These are phyloP conservation scores for Tuber melanosporum DNA, from an alignment of 495 filamentous ascomycete species.

Conservation along the genomic window DNA sequence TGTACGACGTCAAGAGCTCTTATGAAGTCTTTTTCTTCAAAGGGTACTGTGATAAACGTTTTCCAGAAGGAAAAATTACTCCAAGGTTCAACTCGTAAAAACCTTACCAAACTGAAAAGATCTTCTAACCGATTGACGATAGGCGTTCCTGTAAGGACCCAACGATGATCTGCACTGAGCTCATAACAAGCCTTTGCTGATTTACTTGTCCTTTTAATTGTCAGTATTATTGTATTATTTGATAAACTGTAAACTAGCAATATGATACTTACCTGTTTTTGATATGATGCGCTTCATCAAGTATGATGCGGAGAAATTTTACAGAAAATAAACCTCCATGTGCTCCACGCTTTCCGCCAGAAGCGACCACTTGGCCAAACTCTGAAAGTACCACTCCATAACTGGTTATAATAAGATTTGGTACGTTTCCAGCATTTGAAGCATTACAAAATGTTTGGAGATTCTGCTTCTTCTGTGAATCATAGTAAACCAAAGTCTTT, in stretches of 20 bases:
- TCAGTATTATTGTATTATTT: constrained; percentile 15
- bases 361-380: constrained; percentile 61
- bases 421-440: constrained; percentile 65
- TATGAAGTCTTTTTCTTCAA: constrained; percentile 88
- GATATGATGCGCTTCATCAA: constrained; percentile 91
- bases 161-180: constrained; percentile 74
- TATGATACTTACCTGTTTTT: constrained; percentile 68
- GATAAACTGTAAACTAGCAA: background rate
- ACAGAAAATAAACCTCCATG: constrained; percentile 79
- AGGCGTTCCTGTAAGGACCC: constrained; percentile 90
- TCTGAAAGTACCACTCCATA: constrained; percentile 90
- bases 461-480: constrained; percentile 69
- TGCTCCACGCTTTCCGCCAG: constrained; percentile 51
- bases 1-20: constrained; percentile 94
- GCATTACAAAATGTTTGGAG: constrained; percentile 69
- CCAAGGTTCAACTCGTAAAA: constrained; percentile 92
- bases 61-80: constrained; percentile 98
- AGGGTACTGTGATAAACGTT: constrained; percentile 95
- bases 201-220: constrained; percentile 49
- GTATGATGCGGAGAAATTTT: constrained; percentile 86
- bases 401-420: constrained; percentile 89
- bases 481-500: constrained; percentile 85
- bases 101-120: constrained; percentile 88
- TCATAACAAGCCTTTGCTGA: constrained; percentile 91
- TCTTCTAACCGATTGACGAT: constrained; percentile 97